Evolutionary conservation across 805 yeast species (phyloP).

Genomic region (Yarrowia deformans): DNA sequence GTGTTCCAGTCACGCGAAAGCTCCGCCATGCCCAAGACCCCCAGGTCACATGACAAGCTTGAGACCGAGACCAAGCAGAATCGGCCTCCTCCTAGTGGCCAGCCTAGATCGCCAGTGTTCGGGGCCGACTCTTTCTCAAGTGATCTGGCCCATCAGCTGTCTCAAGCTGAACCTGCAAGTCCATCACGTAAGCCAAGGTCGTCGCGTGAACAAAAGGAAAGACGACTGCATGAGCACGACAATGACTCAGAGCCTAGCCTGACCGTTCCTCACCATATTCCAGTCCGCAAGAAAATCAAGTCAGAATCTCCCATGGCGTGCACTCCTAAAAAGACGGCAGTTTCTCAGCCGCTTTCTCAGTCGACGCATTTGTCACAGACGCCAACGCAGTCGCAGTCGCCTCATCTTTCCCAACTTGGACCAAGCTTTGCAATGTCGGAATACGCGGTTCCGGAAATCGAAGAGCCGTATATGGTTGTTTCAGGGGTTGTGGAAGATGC

Average conservation of each 20-base stretch:
- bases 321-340: not conserved
- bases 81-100: not conserved
- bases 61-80: not conserved
- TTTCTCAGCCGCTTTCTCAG: not conserved
- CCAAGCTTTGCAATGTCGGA: not conserved
- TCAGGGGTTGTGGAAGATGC: not conserved
- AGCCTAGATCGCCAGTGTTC: not conserved
- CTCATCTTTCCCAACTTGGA: not conserved
- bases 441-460: not conserved
- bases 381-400: too few species aligned
- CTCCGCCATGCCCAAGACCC: too few species aligned
- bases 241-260: too few species aligned
- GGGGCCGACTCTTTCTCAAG: too few species aligned
- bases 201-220: too few species aligned
- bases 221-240: too few species aligned
- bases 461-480: conserved; percentile 1
- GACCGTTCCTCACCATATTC: not conserved
- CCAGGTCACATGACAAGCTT: not conserved
- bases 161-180: too few species aligned
- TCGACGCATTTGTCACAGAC: too few species aligned
- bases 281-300: not conserved
- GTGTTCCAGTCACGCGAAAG: not conserved
- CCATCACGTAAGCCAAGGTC: too few species aligned
- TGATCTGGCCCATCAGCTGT: too few species aligned
- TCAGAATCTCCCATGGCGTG: not conserved